Evolutionary conservation across 1,284 basidiomycete species (phyloP).

Genomic region (Wolfiporia cocos): DNA sequence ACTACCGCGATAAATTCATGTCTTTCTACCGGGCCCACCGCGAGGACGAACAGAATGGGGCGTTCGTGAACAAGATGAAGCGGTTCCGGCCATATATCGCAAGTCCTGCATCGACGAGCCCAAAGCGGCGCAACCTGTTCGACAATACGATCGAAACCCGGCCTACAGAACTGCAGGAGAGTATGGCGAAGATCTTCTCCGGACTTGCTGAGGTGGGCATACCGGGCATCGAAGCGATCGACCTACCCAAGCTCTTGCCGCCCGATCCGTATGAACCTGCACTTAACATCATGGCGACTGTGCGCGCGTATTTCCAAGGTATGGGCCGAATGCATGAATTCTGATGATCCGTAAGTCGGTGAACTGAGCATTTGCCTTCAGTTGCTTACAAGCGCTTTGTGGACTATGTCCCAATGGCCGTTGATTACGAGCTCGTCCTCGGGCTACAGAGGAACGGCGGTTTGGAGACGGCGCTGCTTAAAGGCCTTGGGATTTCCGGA

Average conservation of each 20-base stretch:
- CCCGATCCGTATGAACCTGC: conserved; percentile 49
- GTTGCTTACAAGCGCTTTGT: conserved; percentile 65
- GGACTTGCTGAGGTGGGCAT: conserved; percentile 41
- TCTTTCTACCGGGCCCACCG: conserved; percentile 38
- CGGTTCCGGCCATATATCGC: not conserved
- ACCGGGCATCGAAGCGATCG: conserved; percentile 30
- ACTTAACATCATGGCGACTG: conserved; percentile 60
- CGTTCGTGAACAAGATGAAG: conserved; percentile 21
- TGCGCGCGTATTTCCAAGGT: conserved; percentile 72
- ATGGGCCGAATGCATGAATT: not conserved
- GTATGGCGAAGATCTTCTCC: conserved; percentile 33
- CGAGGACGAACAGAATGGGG: conserved; percentile 24
- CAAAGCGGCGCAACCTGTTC: not conserved
- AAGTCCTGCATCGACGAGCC: not conserved
- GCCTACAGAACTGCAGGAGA: conserved; percentile 6
- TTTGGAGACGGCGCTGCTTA: conserved; percentile 38
- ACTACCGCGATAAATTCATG: conserved; percentile 55
- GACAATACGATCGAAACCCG: too few species aligned
- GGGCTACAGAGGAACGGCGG: conserved; percentile 27
- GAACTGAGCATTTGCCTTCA: too few species aligned
- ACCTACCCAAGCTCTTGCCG: conserved; percentile 48
- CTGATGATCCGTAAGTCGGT: too few species aligned
- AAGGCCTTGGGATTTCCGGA: conserved; percentile 39
- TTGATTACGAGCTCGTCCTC: conserved; percentile 55
- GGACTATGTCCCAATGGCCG: conserved; percentile 56